These are phyloP conservation scores for Paracoccidioides lutzii DNA, from an alignment of 2,329 filamentous ascomycete genomes.

Conservation along the genomic window DNA sequence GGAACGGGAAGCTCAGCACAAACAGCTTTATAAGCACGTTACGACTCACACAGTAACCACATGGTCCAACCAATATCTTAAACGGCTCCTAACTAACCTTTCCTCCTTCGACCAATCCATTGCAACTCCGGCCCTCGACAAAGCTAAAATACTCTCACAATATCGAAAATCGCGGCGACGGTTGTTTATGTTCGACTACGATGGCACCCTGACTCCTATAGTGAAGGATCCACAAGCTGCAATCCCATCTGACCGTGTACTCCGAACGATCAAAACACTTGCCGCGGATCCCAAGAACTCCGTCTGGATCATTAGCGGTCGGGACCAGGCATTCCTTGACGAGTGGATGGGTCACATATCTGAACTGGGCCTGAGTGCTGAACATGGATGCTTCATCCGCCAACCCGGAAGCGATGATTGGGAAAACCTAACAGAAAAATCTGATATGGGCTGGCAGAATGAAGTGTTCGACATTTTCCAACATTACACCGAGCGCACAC, in stretches of 20 bases:
- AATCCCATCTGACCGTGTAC: conserved; percentile 71
- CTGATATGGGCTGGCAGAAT: conserved; percentile 85
- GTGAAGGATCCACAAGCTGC: conserved; percentile 83
- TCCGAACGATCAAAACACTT: conserved; percentile 65
- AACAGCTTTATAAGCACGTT: conserved; percentile 68
- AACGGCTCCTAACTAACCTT: conserved; percentile 66
- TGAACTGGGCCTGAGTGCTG: conserved; percentile 83
- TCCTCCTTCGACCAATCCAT: conserved; percentile 61
- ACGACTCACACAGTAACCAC: conserved; percentile 72
- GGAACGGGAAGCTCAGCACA: conserved; percentile 55
- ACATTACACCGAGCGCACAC: conserved; percentile 73
- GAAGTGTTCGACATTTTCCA: conserved; percentile 77
- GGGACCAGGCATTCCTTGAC: conserved; percentile 81
- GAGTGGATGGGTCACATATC: conserved; percentile 87
- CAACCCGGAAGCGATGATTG: conserved; percentile 63
- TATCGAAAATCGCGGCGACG: conserved; percentile 66
- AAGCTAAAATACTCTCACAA: conserved; percentile 54
- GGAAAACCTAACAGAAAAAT: conserved; percentile 76
- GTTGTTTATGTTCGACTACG: conserved; percentile 97
- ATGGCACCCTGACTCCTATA: conserved; percentile 90
- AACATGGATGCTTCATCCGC: conserved; percentile 92
- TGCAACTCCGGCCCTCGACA: conserved; percentile 71
- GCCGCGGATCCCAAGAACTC: conserved; percentile 68
- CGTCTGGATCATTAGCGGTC: conserved; percentile 97
- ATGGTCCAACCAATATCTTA: conserved; percentile 72